Evolutionary conservation across 495 filamentous ascomycete genomes (phyloP), one percentile per base, ranked within the genome.

Genomic region (Choiromyces venosus): DNA sequence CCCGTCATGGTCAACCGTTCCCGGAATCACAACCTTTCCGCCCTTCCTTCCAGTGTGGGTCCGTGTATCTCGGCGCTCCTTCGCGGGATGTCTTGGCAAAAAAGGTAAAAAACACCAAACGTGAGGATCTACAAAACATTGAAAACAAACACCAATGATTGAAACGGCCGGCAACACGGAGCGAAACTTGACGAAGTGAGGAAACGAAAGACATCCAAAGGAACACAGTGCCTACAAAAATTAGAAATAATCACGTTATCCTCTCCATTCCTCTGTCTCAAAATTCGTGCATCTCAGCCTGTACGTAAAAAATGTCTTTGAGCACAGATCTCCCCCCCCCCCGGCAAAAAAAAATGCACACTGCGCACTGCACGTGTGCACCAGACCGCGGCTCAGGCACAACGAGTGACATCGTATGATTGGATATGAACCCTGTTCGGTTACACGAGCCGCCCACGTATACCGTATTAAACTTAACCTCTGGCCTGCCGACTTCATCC

Each of bases 331-430:
- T 21, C 21, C 25, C 25, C 52, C 25, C 25, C 21, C 25, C 25
- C 52, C 25, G 10, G 25, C 10, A 18, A 8, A 29, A n/a, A n/a
- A n/a, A n/a, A n/a, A n/a, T n/a, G n/a, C n/a, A n/a, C n/a, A n/a
- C n/a, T 61, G 52, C 52, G 10, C 52, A 61, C 25, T 61, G 25
- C 52, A 61, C 12, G 4, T 33, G 52, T 33, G 52, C 52, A 61
- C 52, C 4, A 14, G 52, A 6, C 52, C 29, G 46, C 46, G 2
- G n/a, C 21, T 4, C 46, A 56, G 25, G 25, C 52, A 33, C 10
- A 33, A 33, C 52, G 52, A 61, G 52, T 61, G 52, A 61, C 52
- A 61, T 61, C 52, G 52, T 33, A 33, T 61, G 52, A 61, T 61
- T 33, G 8, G 2, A 5, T 16, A 18, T 18, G 52, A 61, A 61